Conservation (phyloP, 257 asterid genomes). For the Misopates orontium region DNA sequence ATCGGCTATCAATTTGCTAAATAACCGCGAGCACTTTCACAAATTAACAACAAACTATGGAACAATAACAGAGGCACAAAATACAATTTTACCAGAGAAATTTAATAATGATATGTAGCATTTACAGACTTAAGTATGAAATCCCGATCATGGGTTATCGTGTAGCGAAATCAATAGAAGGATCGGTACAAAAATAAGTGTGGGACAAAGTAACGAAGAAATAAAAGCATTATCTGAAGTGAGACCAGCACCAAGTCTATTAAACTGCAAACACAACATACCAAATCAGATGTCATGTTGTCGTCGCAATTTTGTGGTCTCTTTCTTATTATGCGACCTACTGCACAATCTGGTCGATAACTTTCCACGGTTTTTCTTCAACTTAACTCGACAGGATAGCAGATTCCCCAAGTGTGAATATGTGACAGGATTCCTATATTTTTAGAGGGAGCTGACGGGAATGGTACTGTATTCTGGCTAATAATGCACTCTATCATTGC, state of each 20-base stretch:
- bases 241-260: not conserved
- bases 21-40: too few species aligned
- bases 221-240: constrained; percentile 21
- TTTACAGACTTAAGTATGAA: too few species aligned
- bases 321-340: constrained; percentile 24
- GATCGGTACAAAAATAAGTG: too few species aligned
- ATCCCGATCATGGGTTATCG: too few species aligned
- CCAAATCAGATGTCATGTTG: constrained; percentile 14
- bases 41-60: too few species aligned
- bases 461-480: constrained; percentile 35
- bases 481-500: constrained; percentile 58
- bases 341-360: constrained; percentile 22
- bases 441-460: constrained; percentile 28
- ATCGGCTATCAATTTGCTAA: too few species aligned
- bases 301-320: constrained; percentile 23
- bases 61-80: too few species aligned
- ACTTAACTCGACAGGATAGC: not conserved
- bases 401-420: not conserved
- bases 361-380: not conserved
- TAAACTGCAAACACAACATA: constrained; percentile 26
- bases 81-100: too few species aligned
- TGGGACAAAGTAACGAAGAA: too few species aligned
- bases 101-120: too few species aligned
- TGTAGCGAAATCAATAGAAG: too few species aligned
- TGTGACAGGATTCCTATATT: constrained; percentile 28